Evolutionary conservation across 805 yeast species (phyloP).

Genomic region (Wickerhamiella hasegawae): DNA sequence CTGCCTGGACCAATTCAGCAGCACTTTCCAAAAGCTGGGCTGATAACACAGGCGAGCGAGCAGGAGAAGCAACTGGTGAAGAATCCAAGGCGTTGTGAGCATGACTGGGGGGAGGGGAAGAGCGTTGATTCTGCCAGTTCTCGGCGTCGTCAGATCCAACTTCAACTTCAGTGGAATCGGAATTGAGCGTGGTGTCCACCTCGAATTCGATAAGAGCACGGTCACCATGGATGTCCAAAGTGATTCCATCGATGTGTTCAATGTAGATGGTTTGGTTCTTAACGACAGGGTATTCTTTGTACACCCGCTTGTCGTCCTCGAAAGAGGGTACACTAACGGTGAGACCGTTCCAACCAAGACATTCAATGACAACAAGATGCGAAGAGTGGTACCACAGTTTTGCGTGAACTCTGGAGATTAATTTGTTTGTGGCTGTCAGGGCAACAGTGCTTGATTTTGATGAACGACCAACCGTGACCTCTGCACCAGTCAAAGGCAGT

Average conservation of each 20-base stretch:
- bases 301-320: slow-evolving; percentile 7
- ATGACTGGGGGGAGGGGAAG: background rate
- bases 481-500: slow-evolving; percentile 11
- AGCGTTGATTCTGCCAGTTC: background rate
- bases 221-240: slow-evolving; percentile 60
- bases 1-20: no score
- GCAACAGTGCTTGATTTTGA: slow-evolving; percentile 40
- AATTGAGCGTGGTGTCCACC: slow-evolving; percentile 23
- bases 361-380: slow-evolving; percentile 37
- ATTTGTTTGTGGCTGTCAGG: slow-evolving; percentile 31
- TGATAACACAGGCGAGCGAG: no score
- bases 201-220: slow-evolving; percentile 34
- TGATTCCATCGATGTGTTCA: slow-evolving; percentile 45
- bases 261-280: slow-evolving; percentile 48
- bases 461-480: slow-evolving; percentile 49
- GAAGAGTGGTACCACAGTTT: slow-evolving; percentile 29
- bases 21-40: no score
- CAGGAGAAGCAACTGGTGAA: no score
- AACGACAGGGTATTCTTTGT: slow-evolving; percentile 33
- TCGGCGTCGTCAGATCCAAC: no score
- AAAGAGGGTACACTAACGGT: slow-evolving; percentile 43
- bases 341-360: slow-evolving; percentile 75
- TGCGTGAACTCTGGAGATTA: slow-evolving; percentile 55
- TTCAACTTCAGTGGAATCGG: slow-evolving; percentile 25
- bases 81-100: background rate